Evolutionary conservation across 768 basidiomycete genomes (phyloP).

Genomic region (Lyophyllum semitale): DNA sequence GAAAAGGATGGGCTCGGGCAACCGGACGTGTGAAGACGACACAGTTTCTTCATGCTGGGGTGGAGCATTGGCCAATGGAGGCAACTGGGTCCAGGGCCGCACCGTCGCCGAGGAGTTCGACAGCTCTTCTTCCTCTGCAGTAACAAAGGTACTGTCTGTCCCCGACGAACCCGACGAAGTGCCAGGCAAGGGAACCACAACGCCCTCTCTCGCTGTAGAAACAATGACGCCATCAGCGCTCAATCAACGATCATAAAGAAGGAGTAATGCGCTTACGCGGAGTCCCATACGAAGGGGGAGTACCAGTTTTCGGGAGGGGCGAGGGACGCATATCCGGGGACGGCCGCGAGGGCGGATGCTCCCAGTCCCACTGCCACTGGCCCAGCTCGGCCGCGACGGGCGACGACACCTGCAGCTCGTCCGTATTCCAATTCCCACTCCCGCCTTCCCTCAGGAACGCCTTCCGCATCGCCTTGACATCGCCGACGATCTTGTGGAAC

Average conservation of each 20-base stretch:
- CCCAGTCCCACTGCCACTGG: conserved; percentile 15
- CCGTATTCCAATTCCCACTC: neutral
- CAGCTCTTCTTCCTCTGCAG: conserved; percentile 24
- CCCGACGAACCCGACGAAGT: conserved; percentile 15
- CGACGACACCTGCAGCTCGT: neutral
- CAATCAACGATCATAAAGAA: neutral
- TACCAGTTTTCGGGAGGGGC: conserved; percentile 21
- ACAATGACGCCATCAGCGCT: neutral
- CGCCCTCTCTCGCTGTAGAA: neutral
- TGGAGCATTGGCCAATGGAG: neutral
- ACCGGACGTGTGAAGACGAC: conserved; percentile 27
- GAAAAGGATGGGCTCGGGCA: conserved; percentile 41
- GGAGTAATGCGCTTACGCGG: conserved; percentile 21
- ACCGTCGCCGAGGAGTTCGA: neutral
- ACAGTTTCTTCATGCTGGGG: conserved; percentile 37
- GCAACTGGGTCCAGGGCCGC: neutral
- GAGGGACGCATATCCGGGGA: conserved; percentile 44
- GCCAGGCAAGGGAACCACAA: neutral
- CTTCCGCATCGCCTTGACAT: conserved; percentile 46
- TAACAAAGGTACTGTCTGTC: conserved; percentile 16
- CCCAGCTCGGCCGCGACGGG: conserved; percentile 13
- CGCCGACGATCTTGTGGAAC: conserved; percentile 50
- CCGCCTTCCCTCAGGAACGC: conserved; percentile 16
- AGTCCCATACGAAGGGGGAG: neutral
- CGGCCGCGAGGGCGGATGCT: conserved; percentile 18